phyloP scores from a whole-genome alignment of 495 filamentous ascomycete species.

The Collariella sp. region DNA sequence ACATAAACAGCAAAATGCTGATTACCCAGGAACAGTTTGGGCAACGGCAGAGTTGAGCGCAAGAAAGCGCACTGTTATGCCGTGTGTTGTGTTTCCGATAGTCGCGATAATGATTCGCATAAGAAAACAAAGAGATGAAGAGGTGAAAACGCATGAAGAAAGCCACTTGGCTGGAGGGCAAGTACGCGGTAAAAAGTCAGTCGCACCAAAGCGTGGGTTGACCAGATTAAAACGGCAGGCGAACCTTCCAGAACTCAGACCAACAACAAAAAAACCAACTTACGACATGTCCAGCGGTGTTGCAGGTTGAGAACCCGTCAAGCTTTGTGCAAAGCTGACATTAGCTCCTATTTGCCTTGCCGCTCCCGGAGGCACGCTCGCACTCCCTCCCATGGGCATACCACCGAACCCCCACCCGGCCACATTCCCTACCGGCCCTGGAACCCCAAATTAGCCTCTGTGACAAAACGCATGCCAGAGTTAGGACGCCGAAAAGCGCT shows the following conservation, averaged over 20 bases:
- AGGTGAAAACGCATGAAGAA: too few relatives aligned
- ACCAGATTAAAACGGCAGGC: neutral
- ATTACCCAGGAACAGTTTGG: neutral
- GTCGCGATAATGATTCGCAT: too few relatives aligned
- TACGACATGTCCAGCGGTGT: constrained; percentile 75
- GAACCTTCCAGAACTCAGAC: too few relatives aligned
- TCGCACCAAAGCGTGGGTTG: neutral
- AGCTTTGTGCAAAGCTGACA: constrained; percentile 74
- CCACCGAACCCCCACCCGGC: constrained; percentile 61
- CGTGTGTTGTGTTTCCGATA: too few relatives aligned
- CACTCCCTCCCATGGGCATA: constrained; percentile 61
- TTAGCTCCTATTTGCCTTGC: constrained; percentile 51
- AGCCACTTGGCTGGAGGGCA: too few relatives aligned
- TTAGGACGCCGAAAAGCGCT: neutral
- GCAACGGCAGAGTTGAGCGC: neutral
- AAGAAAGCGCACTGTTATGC: too few relatives aligned
- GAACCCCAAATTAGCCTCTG: constrained; percentile 20
- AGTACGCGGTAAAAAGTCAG: too few relatives aligned
- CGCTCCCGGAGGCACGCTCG: constrained; percentile 41
- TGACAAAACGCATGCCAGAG: neutral
- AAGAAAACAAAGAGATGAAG: too few relatives aligned
- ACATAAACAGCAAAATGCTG: neutral
- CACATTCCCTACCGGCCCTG: constrained; percentile 49
- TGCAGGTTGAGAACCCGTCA: constrained; percentile 65
- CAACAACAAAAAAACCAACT: constrained; percentile 35